These are phyloP conservation scores for Silene uniflora DNA, from an alignment of 148 eudicot genomes.

Conservation along the genomic window DNA sequence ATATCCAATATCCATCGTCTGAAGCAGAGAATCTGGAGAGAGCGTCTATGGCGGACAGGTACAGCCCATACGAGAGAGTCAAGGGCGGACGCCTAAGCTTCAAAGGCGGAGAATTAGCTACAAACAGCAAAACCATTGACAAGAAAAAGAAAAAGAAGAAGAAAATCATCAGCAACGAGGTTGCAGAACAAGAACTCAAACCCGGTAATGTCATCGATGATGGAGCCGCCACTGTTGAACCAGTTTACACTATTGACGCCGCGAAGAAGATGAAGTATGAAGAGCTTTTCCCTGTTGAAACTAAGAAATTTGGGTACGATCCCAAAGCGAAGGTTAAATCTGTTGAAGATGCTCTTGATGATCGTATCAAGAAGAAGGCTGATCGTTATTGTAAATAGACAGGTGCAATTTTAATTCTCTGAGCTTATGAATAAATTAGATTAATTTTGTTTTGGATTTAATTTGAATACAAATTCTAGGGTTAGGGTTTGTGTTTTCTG, in stretches of 20 bases:
- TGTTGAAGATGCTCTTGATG: constrained; percentile 84
- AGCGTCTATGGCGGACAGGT: constrained; percentile 47
- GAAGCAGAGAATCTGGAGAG: background rate
- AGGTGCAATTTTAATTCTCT: too few species aligned
- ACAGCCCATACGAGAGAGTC: constrained; percentile 56
- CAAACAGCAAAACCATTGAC: constrained; percentile 45
- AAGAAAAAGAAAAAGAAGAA: constrained; percentile 64
- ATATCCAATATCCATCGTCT: too few species aligned
- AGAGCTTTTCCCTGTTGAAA: constrained; percentile 82
- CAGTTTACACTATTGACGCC: constrained; percentile 74
- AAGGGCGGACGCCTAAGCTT: constrained; percentile 70
- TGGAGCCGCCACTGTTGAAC: background rate
- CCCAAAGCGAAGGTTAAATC: constrained; percentile 46
- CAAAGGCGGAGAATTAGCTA: constrained; percentile 77
- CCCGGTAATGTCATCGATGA: constrained; percentile 11
- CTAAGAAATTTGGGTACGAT: constrained; percentile 76
- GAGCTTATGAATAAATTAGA: too few species aligned
- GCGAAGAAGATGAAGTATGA: constrained; percentile 87
- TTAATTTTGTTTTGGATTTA: too few species aligned
- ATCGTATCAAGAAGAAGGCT: constrained; percentile 93
- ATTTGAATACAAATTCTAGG: too few species aligned
- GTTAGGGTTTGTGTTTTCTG: too few species aligned
- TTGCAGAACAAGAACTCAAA: background rate
- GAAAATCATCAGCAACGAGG: constrained; percentile 32
- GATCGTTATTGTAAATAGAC: constrained; percentile 69